Base-by-base conservation (phyloP, 78 protist genomes). In the Dictyostelium brefeldianum region DNA sequence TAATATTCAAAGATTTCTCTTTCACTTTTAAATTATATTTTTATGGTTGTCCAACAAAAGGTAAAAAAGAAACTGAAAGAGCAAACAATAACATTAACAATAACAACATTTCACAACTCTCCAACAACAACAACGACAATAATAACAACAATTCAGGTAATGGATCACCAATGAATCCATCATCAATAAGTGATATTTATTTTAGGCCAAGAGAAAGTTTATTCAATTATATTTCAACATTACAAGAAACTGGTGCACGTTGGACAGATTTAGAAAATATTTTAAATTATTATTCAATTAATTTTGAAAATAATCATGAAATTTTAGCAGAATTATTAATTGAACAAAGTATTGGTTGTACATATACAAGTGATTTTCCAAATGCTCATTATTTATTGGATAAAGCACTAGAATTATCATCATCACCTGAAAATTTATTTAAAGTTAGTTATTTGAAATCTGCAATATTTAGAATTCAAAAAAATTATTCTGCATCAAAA, bases 21-120 rank as follows among this genome's bases (percentile, higher is more conserved):
- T 87, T 87, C 67, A 77, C 71, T 14, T 22, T 87, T 12, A 87
- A 77, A 43, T 25, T 87, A 20, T 87, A 87, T 62, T 87, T 87
- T 36, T 87, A 87, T 65, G 93, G 93, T 65, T 71, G 91, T 73
- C 93, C 93, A 29, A 62, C 93, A 59, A 87, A 87, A 62, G 36
- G 43, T 18, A 73, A 73, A 78, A 78, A 78, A 54, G 53, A 36
- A 8, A 2, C 73, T 2, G 0, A 41, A 56, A 0, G 11, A 8
- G 10, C 90, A 27, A 29, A 53, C 47, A 43, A 31, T 22, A 25
- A 22, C 73, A 54, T 3, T 46, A 78, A n/a, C 20, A 50, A n/a
- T 65, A 75, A 7, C 14, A 51, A 17, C 10, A 56, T 31, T n/a
- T 31, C 20, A 14, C 15, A 5, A 36, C 43, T 64, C 57, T 22